A percentile compares a stretch with the other conserved stretches of the same genome.
phyloP scores from a whole-genome alignment of 1,139 yeast genomes.

The Sugiyamaella xylanicola region DNA sequence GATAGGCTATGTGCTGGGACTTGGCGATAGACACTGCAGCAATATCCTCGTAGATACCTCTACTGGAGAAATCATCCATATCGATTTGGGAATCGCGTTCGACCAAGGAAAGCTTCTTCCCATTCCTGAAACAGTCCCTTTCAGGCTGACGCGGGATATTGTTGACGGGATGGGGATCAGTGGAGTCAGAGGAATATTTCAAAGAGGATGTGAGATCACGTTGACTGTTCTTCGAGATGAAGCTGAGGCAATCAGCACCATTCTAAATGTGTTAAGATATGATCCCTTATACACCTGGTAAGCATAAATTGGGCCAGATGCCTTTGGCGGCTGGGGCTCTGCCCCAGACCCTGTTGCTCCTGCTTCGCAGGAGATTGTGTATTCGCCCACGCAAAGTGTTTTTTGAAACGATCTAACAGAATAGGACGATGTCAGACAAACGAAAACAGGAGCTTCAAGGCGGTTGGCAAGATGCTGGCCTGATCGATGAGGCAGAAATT shows the following conservation, averaged over 20 bases:
- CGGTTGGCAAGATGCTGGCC: conserved; percentile 38
- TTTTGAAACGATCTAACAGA: neutral
- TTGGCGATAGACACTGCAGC: conserved; percentile 94
- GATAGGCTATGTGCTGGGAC: conserved; percentile 82
- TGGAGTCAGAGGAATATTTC: conserved; percentile 77
- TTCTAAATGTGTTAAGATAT: conserved; percentile 82
- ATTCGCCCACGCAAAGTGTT: too few species aligned
- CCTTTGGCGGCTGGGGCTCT: too few species aligned
- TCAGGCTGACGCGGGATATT: conserved; percentile 83
- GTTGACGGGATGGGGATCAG: conserved; percentile 91
- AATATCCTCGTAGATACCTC: conserved; percentile 77
- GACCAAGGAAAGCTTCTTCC: conserved; percentile 80
- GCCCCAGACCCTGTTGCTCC: too few species aligned
- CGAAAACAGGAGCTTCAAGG: conserved; percentile 55
- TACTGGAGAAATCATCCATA: conserved; percentile 92
- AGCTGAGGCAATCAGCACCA: conserved; percentile 70
- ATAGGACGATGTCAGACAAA: conserved; percentile 40
- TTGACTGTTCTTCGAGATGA: conserved; percentile 67
- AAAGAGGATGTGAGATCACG: conserved; percentile 72
- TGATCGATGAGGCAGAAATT: conserved; percentile 18
- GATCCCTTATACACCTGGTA: conserved; percentile 95
- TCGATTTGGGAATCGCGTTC: conserved; percentile 94
- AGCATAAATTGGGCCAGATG: conserved; percentile 41
- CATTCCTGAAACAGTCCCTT: conserved; percentile 92
- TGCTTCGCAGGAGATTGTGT: too few species aligned